These are phyloP conservation scores for Ulmus americana DNA, from an alignment of 331 rosid genomes.

Conservation along the genomic window DNA sequence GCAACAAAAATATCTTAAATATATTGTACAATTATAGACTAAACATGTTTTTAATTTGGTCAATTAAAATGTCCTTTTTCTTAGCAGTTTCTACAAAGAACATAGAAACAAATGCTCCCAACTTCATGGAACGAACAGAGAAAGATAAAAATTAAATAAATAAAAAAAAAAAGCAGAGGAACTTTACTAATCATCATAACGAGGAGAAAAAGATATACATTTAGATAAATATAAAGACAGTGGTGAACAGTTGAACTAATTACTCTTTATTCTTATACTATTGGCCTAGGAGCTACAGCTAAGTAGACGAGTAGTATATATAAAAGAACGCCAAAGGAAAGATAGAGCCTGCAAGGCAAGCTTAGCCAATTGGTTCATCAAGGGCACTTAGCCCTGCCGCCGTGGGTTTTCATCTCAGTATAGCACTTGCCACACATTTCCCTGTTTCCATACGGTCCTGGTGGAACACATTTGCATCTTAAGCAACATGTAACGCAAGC, in stretches of 20 bases:
- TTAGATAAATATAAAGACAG: background rate
- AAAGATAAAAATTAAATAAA: too few species aligned
- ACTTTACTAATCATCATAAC: background rate
- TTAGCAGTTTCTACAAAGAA: too few species aligned
- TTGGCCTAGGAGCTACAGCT: background rate
- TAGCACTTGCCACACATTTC: slow-evolving; percentile 77
- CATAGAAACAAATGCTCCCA: too few species aligned
- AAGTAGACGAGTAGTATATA: background rate
- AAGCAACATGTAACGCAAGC: slow-evolving; percentile 74
- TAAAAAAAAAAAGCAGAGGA: too few species aligned
- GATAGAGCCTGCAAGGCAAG: background rate
- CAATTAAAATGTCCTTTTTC: too few species aligned
- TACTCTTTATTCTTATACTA: background rate
- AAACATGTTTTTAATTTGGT: too few species aligned
- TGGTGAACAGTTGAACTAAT: background rate
- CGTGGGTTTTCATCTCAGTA: slow-evolving; percentile 61
- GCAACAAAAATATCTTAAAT: too few species aligned
- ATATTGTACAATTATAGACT: too few species aligned
- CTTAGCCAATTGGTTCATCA: background rate
- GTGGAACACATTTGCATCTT: slow-evolving; percentile 82
- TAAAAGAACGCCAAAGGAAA: background rate
- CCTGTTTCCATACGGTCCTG: slow-evolving; percentile 73
- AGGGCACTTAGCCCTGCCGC: slow-evolving; percentile 49
- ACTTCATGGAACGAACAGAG: too few species aligned
- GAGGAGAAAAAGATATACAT: background rate